Evolutionary conservation across 2,329 filamentous ascomycete genomes (phyloP).

Genomic region (Xylariaceae sp.): DNA sequence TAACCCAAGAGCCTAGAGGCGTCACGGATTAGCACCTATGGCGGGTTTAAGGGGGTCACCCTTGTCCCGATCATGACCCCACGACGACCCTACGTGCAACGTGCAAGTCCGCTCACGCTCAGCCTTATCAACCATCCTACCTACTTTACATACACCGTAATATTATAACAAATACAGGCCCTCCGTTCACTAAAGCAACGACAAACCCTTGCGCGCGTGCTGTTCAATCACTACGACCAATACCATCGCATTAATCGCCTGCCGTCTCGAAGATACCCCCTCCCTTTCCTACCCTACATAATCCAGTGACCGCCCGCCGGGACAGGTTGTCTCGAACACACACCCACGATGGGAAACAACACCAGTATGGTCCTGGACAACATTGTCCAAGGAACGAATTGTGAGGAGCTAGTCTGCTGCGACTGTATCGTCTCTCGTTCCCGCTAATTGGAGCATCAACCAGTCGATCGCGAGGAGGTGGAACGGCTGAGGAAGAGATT

Average conservation of each 20-base stretch:
- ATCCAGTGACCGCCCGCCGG: constrained; percentile 20
- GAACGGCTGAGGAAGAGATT: constrained; percentile 94
- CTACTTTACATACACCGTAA: neutral
- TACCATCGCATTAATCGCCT: neutral
- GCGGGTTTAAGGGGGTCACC: neutral
- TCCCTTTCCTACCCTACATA: neutral
- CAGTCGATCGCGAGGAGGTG: constrained; percentile 96
- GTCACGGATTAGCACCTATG: neutral
- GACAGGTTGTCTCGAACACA: constrained; percentile 3
- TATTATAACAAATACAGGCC: too few species aligned
- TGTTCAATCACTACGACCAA: neutral
- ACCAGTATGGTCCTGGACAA: constrained; percentile 78
- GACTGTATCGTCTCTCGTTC: too few species aligned
- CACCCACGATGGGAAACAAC: constrained; percentile 58
- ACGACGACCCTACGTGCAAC: constrained; percentile 12
- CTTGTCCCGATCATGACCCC: constrained; percentile 5
- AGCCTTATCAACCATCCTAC: constrained; percentile 17
- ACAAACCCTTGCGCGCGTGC: neutral
- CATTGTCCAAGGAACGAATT: constrained; percentile 95
- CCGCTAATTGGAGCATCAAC: constrained; percentile 9
- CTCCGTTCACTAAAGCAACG: neutral
- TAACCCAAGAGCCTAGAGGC: neutral
- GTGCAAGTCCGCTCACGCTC: constrained; percentile 13
- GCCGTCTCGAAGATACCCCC: neutral
- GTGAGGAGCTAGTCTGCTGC: constrained; percentile 46